Evolutionary conservation across 768 basidiomycete genomes (phyloP).

Genomic region (Termitomyces sp.): DNA sequence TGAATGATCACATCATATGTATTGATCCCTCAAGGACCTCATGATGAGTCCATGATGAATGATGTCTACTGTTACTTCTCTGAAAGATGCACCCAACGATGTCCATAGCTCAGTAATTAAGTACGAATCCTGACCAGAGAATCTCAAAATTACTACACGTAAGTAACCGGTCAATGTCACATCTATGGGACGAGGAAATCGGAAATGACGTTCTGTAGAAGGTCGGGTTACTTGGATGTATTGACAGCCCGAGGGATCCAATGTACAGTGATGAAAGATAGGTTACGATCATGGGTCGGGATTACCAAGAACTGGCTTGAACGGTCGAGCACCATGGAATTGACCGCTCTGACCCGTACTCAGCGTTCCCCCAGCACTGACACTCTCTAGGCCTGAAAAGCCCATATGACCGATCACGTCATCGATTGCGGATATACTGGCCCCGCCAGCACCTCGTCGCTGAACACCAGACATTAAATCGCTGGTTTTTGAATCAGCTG

Average conservation of each 20-base stretch:
- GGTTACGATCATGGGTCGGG: slow-evolving; percentile 1
- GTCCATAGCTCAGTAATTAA: not conserved
- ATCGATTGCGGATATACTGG: slow-evolving; percentile 16
- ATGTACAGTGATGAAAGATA: not conserved
- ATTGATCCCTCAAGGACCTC: not conserved
- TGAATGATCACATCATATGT: not conserved
- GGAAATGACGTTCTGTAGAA: not conserved
- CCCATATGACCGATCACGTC: slow-evolving; percentile 19
- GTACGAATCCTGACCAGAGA: not conserved
- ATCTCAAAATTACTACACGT: not conserved
- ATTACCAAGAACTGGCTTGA: slow-evolving; percentile 2
- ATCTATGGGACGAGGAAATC: not conserved
- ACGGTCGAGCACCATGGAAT: not conserved
- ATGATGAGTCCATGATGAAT: not conserved
- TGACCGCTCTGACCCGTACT: slow-evolving; percentile 16
- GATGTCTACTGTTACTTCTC: not conserved
- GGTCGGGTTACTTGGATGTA: not conserved
- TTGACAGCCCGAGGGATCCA: not conserved
- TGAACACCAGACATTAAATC: not conserved
- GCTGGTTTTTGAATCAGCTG: slow-evolving; percentile 19
- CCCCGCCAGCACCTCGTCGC: slow-evolving; percentile 6
- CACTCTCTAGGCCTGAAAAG: slow-evolving; percentile 3
- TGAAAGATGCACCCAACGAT: not conserved
- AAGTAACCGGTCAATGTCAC: not conserved
- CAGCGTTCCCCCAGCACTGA: slow-evolving; percentile 14